Conservation (phyloP, 306 rosid species). For the Ceratonia siliqua region DNA sequence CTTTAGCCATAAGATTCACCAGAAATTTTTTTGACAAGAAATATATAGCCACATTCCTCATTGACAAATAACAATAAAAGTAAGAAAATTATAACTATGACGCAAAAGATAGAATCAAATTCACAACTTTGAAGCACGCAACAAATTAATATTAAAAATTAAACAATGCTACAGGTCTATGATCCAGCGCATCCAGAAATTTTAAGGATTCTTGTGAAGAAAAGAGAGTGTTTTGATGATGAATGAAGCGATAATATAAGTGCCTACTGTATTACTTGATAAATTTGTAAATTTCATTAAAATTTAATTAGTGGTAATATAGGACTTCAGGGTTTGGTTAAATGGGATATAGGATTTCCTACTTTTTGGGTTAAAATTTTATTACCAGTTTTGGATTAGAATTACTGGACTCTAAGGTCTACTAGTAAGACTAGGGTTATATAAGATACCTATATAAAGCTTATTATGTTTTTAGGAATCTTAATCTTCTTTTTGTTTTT, state of each 20-base stretch:
- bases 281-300: not conserved
- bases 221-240: not conserved
- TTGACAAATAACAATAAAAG: conserved; percentile 1
- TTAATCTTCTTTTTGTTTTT: not conserved
- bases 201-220: not conserved
- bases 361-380: not conserved
- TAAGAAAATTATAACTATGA: not conserved
- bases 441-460: not conserved
- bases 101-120: conserved; percentile 1
- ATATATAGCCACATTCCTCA: not conserved
- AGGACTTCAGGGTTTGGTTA: not conserved
- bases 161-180: not conserved
- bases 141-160: not conserved
- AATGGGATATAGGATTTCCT: not conserved
- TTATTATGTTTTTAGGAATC: not conserved
- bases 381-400: not conserved
- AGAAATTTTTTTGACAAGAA: not conserved
- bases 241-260: not conserved
- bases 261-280: not conserved
- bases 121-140: conserved; percentile 7
- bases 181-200: not conserved
- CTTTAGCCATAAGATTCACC: conserved; percentile 35
- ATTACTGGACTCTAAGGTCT: not conserved
- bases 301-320: not conserved
- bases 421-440: not conserved